Evolutionary conservation across 2,329 filamentous ascomycete species (phyloP), one percentile per base, ranked within the genome.

Genomic region (Penicillium nordicum): DNA sequence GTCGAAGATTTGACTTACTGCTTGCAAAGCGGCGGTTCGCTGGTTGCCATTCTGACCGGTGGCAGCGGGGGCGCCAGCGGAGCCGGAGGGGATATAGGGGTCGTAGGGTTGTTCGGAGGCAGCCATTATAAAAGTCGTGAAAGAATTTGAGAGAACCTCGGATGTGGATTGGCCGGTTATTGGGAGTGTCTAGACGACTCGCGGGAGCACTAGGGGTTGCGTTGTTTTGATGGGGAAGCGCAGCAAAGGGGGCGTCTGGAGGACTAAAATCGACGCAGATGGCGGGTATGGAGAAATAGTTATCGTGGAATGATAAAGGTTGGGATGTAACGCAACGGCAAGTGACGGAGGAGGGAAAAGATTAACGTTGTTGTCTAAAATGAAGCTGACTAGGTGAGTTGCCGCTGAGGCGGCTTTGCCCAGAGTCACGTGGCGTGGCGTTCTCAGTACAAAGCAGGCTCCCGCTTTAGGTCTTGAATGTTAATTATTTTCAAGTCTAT

Each of bases 31-130:
- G 58, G 84, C 83, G 55, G 86, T 88, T 76, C 85, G 83, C 69
- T 84, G 81, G 72, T 87, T 88, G 67, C 82, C 83, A 69, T 76
- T 76, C 64, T 79, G 73, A 60, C 65, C 61, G 65, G 74, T 83
- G 80, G 73, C 83, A 76, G 74, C 73, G 76, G 83, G 63, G 75
- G 81, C 60, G 69, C 76, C 73, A 74, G 65, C 75, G 60, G 77
- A 75, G 76, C 85, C 86, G 73, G 84, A 85, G 72, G 90, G 90
- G 76, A 93, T 92, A 79, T 94, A 95, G 62, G 90, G 90, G 78
- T 95, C 90, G 78, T 95, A 95, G 66, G 90, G 90, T 68, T 81
- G 78, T 70, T 85, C 80, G 49, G 47, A 45, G 25, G 50, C 27
- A 73, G 80, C 79, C 82, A 85, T 84, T 68, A 69, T 76, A 67